Evolutionary conservation across 2,329 filamentous ascomycete genomes (phyloP).

Genomic region (Paraphaeosphaeria sporulosa): DNA sequence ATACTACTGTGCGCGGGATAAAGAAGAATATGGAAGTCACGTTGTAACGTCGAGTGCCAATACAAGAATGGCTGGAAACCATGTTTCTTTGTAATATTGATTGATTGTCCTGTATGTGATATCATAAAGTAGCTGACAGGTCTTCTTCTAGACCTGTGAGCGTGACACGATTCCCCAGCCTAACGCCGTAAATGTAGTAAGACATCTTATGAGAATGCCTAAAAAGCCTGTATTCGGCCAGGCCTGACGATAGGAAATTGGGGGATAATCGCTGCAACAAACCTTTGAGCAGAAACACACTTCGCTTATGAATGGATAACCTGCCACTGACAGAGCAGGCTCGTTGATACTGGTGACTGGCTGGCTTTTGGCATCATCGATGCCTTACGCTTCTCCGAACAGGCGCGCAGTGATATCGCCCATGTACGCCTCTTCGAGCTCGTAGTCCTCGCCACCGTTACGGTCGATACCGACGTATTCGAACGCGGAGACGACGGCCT

Average conservation of each 20-base stretch:
- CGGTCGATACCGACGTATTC: constrained; percentile 81
- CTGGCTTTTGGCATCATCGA: neutral
- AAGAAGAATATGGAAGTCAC: too few relatives aligned
- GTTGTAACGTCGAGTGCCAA: too few relatives aligned
- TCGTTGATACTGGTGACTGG: neutral
- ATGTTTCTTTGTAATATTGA: neutral
- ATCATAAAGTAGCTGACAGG: neutral
- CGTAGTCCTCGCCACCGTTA: constrained; percentile 79
- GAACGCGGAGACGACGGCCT: constrained; percentile 86
- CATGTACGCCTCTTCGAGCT: constrained; percentile 88
- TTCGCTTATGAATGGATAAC: neutral
- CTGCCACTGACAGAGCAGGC: neutral
- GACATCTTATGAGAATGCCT: constrained; percentile 11
- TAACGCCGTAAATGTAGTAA: constrained; percentile 16
- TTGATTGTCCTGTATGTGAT: neutral
- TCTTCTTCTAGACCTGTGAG: neutral
- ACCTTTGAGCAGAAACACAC: neutral
- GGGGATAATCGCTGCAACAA: neutral
- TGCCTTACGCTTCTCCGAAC: constrained; percentile 73
- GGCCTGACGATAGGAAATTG: constrained; percentile 6
- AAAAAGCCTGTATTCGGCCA: neutral
- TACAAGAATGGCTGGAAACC: too few relatives aligned
- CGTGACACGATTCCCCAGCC: neutral
- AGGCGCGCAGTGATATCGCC: constrained; percentile 87
- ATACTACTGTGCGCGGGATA: too few relatives aligned